Percentiles rank a stretch among this genome's conserved stretches.
phyloP scores from a whole-genome alignment of 805 yeast genomes.

The Yarrowia sp. region DNA sequence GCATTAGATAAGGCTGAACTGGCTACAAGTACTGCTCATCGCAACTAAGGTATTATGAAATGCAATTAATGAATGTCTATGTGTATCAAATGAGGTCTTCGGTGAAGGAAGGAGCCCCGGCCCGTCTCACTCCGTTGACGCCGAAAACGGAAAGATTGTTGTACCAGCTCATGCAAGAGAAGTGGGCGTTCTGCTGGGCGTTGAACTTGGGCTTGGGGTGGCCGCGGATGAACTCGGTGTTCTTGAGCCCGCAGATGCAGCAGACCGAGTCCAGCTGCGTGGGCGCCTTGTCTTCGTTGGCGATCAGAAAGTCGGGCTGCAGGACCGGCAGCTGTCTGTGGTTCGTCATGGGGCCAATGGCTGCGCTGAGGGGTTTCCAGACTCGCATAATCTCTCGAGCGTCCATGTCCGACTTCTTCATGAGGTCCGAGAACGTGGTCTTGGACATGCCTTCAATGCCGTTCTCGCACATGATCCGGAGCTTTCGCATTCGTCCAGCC shows the following conservation, averaged over 20 bases:
- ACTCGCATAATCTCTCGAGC: conserved; percentile 31
- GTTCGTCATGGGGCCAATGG: conserved; percentile 30
- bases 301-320: conserved; percentile 22
- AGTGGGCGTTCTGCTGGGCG: conserved; percentile 30
- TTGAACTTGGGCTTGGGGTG: conserved; percentile 29
- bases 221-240: conserved; percentile 32
- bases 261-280: conserved; percentile 28
- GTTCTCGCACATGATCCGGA: not conserved
- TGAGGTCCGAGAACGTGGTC: not conserved
- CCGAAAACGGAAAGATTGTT: conserved; percentile 30
- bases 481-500: conserved; percentile 33
- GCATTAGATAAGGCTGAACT: too few species aligned
- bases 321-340: conserved; percentile 29
- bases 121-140: not conserved
- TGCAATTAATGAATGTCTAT: conserved; percentile 11
- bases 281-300: not conserved
- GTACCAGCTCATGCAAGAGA: conserved; percentile 32
- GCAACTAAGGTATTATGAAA: not conserved
- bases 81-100: not conserved
- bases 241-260: conserved; percentile 33
- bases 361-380: conserved; percentile 30
- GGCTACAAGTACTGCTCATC: too few species aligned
- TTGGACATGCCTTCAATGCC: not conserved
- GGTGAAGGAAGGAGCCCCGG: not conserved
- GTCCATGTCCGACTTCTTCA: conserved; percentile 31